Base-by-base conservation (phyloP, 2,329 filamentous ascomycete genomes). In the Hymenoscyphus scutula region DNA sequence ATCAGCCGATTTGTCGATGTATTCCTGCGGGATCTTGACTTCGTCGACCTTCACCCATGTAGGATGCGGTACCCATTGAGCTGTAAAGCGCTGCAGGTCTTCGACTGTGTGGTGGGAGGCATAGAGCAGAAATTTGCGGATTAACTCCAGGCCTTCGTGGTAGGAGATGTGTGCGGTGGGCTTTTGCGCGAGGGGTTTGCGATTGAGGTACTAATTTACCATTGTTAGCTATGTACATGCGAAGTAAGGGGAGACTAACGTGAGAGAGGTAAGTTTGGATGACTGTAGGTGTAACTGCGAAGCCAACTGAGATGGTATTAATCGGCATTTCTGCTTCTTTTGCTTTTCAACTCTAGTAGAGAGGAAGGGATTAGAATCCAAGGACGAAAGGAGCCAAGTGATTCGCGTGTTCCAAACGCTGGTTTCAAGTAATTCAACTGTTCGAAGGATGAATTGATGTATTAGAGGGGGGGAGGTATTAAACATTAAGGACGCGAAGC, bases 101-200 rank as follows among this genome's bases (percentile, higher is more conserved):
- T 99, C 95, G 70, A 99, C 89, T 0, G 91, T 92, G 75, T 97
- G 91, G 66, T 91, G 88, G 0, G 94, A 92, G 3, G 92, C 89
- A 76, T 92, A 95, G 51, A 84, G 77, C 38, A 99, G 84, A 76
- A 99, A 98, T 38, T 89, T 85, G 57, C 92, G 90, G 70, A 98
- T 89, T 58, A 99, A 82, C 67, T 91, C 86, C 15, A 99, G 83
- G 41, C 93, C 94, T 78, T 97, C 91, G 74, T 98, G 91, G 78
- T 99, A 99, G 59, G 92, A 93, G 61, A 99, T 87, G 75, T 96
- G 91, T 1, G 90, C 90, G 1, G 91, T 96, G 0, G 94, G 94
- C 66, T 93, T 93, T 67, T 93, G 81, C 65, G 83, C 86, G 32
- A 89, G 81, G 1, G 86, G 84, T 72, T 89, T 90, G 67, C 90